Evolutionary conservation across 2,329 filamentous ascomycete species (phyloP), one percentile per base, ranked within the genome.

Genomic region (Scytalidium sp.): DNA sequence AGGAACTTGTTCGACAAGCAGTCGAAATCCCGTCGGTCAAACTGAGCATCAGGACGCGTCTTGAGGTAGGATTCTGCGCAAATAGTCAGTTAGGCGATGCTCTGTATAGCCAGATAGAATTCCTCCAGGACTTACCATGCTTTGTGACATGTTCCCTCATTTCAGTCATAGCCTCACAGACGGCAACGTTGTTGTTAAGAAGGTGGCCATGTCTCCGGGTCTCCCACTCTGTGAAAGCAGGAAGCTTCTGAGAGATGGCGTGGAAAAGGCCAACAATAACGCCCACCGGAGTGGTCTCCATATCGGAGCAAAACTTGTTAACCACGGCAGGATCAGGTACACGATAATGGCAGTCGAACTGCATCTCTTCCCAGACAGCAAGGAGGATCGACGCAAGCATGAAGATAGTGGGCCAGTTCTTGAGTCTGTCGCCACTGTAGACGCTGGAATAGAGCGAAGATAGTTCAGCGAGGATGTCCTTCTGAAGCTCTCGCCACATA

Each of bases 341-440:
- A 46, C 93, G 88, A 79, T 96, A 97, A 73, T 96, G 90, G 78
- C 89, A 95, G 73, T 97, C 93, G 65, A 97, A 97, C 70, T 97
- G 92, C 84, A 97, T 97, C 79, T 96, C 88, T 70, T 97, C 93
- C 93, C 93, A 97, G 19, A 97, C 90, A 10, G 90, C 90, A 43
- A 97, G 79, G 27, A 97, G 82, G 56, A 97, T 94, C 3, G 90
- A 92, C 9, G 92, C 93, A 49, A 97, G 79, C 82, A 97, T 95
- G 79, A 97, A 97, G 68, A 97, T 97, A 44, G 92, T 97, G 2
- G 93, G 93, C 93, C 93, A 97, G 75, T 97, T 96, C 83, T 96
- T 97, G 61, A 97, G 83, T 71, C 95, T 93, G 70, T 97, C 93
- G 52, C 93, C 93, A 62, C 88, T 95, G 79, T 97, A 97, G 41